A percentile compares a stretch with the other conserved stretches of the same genome.
Evolutionary conservation across 179 eudicot genomes (phyloP).

Genomic region (Pouteria campechiana): DNA sequence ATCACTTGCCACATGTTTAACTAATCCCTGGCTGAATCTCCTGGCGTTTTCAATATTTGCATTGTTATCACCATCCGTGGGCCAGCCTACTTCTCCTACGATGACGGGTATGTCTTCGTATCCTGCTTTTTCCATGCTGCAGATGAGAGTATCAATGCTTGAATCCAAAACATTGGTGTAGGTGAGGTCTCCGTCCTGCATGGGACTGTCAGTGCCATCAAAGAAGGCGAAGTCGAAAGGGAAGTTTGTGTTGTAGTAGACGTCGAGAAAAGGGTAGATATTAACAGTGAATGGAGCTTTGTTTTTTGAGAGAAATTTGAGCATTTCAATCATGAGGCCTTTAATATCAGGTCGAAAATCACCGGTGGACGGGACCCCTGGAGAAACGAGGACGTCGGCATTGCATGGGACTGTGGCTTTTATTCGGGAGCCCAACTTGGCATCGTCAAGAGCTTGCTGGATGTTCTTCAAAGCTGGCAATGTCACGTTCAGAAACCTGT

Average conservation of each 20-base stretch:
- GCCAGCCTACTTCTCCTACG: slow-evolving; percentile 97
- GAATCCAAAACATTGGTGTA: slow-evolving; percentile 94
- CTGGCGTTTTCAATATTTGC: slow-evolving; percentile 62
- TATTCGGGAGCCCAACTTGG: slow-evolving; percentile 47
- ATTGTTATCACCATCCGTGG: slow-evolving; percentile 72
- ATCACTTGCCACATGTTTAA: slow-evolving; percentile 46
- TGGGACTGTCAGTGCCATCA: slow-evolving; percentile 46
- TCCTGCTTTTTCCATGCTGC: slow-evolving; percentile 58
- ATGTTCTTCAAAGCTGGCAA: slow-evolving; percentile 76
- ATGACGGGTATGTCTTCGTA: slow-evolving; percentile 67
- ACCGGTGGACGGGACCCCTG: slow-evolving; percentile 85
- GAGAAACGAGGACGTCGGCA: slow-evolving; percentile 89
- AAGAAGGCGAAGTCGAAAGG: slow-evolving; percentile 83
- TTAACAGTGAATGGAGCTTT: slow-evolving; percentile 85
- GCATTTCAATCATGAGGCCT: slow-evolving; percentile 47
- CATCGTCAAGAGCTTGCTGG: slow-evolving; percentile 66
- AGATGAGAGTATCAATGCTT: slow-evolving; percentile 72
- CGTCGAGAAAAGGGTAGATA: slow-evolving; percentile 90
- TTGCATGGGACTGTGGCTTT: slow-evolving; percentile 89
- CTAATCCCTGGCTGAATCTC: slow-evolving; percentile 72
- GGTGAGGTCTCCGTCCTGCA: slow-evolving; percentile 34
- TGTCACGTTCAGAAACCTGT: slow-evolving; percentile 41
- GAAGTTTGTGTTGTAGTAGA: slow-evolving; percentile 64
- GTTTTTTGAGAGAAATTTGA: slow-evolving; percentile 50
- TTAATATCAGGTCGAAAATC: slow-evolving; percentile 80